Evolutionary conservation across 768 basidiomycete species (phyloP).

Genomic region (Termitomyces heimii): DNA sequence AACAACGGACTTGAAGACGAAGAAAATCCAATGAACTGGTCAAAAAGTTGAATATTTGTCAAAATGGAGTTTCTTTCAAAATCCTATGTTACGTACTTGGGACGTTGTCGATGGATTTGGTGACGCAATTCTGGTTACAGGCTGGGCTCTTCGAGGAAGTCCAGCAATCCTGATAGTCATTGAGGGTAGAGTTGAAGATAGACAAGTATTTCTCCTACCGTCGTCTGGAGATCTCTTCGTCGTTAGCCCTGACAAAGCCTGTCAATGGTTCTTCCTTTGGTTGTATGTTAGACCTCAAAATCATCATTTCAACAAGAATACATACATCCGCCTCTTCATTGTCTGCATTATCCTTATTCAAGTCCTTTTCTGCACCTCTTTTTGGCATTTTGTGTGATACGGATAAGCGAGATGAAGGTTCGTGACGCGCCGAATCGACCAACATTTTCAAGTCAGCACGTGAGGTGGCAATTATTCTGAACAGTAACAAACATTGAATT

Average conservation of each 20-base stretch:
- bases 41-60: background rate
- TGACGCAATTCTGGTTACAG: background rate
- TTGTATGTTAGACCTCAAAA: background rate
- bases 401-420: background rate
- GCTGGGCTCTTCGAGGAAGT: conserved; percentile 11
- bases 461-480: background rate
- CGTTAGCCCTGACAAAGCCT: conserved; percentile 28
- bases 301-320: background rate
- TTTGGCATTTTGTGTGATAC: conserved; percentile 32
- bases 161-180: conserved; percentile 10
- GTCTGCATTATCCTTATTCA: conserved; percentile 49
- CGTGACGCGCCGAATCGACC: conserved; percentile 5
- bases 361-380: conserved; percentile 67
- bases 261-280: conserved; percentile 34
- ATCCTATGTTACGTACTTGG: conserved; percentile 8
- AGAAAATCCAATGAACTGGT: background rate
- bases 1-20: background rate
- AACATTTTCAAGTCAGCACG: conserved; percentile 8
- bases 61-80: conserved; percentile 9
- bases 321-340: conserved; percentile 33
- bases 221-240: conserved; percentile 5
- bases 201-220: background rate
- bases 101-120: background rate
- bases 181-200: conserved; percentile 20
- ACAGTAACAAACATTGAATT: background rate